Base-by-base conservation (phyloP, 495 filamentous ascomycete genomes). In the Hypoxylon crocopeplum region DNA sequence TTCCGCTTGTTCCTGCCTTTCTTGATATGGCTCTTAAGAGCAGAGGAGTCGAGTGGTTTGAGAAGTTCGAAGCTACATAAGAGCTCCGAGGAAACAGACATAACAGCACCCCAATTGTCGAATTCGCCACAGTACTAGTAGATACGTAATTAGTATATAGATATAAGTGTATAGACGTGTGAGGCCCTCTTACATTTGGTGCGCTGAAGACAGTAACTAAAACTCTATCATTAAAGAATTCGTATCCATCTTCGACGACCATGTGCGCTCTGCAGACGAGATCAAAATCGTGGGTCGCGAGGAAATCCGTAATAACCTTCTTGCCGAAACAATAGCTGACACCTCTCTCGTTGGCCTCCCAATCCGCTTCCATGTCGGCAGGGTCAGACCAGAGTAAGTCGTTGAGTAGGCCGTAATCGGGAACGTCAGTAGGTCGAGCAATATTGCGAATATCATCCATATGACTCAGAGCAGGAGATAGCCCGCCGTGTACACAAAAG, bases 361-460 rank as follows among this genome's bases (percentile, higher is more conserved):
- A 99, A 67, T 99, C 95, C 51, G 85, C 84, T 52, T 97, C 92
- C 91, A 98, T 96, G 56, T 98, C 95, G 27, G 95, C 94, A 1
- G 94, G 94, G 71, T 99, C 94, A 64, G 92, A 95, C 94, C 94
- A 99, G 33, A 99, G 82, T 13, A 99, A 82, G 71, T 99, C 94
- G 64, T 98, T 99, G 50, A 98, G 82, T 54, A 99, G 74, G 10
- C 94, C 94, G 71, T 97, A 99, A 70, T 99, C 94, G 1, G 94
- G 95, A 5, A 99, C 95, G 69, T 99, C 94, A 5, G 94, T 99
- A 10, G 94, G 94, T 20, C 94, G 85, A 17, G 91, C 90, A 71
- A 99, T 97, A 62, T 95, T 88, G 33, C 94, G 88, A 63, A 99
- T 97, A 71, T 99, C 95, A 65, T 98, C 93, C 95, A 99, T 98